phyloP scores from a whole-genome alignment of 129 eudicot genomes.

The Lactuca sativa region DNA sequence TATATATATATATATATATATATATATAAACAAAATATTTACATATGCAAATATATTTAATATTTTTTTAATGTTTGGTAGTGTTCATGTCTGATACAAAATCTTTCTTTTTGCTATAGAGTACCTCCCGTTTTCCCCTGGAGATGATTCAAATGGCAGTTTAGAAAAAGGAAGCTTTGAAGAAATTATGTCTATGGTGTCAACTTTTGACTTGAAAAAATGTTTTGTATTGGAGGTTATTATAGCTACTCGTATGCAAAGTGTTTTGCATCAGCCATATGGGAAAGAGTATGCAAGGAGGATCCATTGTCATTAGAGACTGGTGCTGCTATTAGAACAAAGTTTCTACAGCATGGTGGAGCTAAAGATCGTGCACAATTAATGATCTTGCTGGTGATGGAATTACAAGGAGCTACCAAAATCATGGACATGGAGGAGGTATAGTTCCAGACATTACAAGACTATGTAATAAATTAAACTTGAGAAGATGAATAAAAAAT shows the following conservation, averaged over 20 bases:
- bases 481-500: slow-evolving; percentile 20
- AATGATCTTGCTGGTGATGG: slow-evolving; percentile 66
- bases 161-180: slow-evolving; percentile 86
- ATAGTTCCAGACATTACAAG: slow-evolving; percentile 70
- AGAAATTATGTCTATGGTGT: no score
- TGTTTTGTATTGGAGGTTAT: slow-evolving; percentile 53
- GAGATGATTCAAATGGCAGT: slow-evolving; percentile 63
- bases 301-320: slow-evolving; percentile 77
- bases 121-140: slow-evolving; percentile 81
- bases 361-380: slow-evolving; percentile 73
- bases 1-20: no score
- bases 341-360: slow-evolving; percentile 87
- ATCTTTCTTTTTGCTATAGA: slow-evolving; percentile 85
- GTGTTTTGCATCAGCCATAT: slow-evolving; percentile 85
- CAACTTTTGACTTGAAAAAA: not conserved
- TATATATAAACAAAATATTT: not conserved
- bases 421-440: slow-evolving; percentile 37
- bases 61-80: slow-evolving; percentile 34
- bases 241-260: slow-evolving; percentile 96
- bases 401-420: slow-evolving; percentile 32
- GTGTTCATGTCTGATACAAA: slow-evolving; percentile 83
- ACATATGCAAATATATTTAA: not conserved
- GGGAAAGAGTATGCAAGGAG: slow-evolving; percentile 71
- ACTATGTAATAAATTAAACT: slow-evolving; percentile 54
- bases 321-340: slow-evolving; percentile 69